These are phyloP conservation scores for Mucor indicus DNA, from an alignment of 371 early-diverging fungal species.

Conservation along the genomic window DNA sequence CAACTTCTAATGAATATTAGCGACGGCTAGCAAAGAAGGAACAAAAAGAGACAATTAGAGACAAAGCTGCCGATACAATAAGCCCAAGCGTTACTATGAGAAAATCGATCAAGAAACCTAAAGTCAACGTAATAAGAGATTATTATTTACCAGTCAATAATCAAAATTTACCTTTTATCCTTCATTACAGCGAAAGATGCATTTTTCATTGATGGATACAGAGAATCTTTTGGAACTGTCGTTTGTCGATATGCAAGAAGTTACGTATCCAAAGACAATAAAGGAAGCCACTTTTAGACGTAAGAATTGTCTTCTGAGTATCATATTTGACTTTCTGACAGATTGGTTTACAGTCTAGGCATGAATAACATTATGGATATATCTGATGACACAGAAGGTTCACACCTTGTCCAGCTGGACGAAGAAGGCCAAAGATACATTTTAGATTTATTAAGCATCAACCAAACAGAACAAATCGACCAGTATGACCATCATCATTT, in stretches of 20 bases:
- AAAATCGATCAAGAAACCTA: slow-evolving; percentile 11
- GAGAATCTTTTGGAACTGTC: slow-evolving; percentile 10
- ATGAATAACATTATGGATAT: too few species aligned
- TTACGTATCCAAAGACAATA: too few species aligned
- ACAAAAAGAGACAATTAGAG: too few species aligned
- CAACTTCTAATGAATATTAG: too few species aligned
- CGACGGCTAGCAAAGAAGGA: too few species aligned
- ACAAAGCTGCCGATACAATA: too few species aligned
- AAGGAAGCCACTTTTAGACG: too few species aligned
- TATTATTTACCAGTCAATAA: slow-evolving; percentile 13
- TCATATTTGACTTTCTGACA: too few species aligned
- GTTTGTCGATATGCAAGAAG: slow-evolving; percentile 14
- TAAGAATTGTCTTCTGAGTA: too few species aligned
- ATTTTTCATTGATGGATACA: slow-evolving; percentile 13
- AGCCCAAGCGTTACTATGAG: slow-evolving; percentile 7
- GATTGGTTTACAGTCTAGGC: too few species aligned
- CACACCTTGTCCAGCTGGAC: slow-evolving; percentile 6
- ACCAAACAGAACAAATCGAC: slow-evolving; percentile 7
- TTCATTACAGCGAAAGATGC: slow-evolving; percentile 6
- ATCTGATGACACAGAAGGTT: too few species aligned
- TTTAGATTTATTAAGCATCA: slow-evolving; percentile 6
- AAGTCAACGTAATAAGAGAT: slow-evolving; percentile 6
- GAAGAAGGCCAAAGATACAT: slow-evolving; percentile 3
- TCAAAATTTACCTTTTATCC: slow-evolving; percentile 7
- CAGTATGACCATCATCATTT: slow-evolving; percentile 2